Evolutionary conservation across 345 rosid genomes (phyloP), one percentile per base, ranked within the genome.

Genomic region (Alliaria petiolata): DNA sequence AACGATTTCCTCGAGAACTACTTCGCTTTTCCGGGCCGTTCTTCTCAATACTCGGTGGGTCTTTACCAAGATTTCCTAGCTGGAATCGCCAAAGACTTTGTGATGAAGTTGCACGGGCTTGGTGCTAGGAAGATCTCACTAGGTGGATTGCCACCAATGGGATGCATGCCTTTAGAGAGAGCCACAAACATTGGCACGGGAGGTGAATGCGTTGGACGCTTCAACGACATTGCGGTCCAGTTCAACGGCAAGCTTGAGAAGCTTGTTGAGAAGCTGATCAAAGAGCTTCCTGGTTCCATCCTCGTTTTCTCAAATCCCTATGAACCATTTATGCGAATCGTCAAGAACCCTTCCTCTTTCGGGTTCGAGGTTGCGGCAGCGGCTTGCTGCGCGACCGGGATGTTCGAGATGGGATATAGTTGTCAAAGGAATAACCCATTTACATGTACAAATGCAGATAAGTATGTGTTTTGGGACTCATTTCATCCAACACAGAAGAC

Each of bases 361-460:
- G 96, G 96, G 46, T 76, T 89, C 38, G 85, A 85, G 46, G 83
- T 71, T 7, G 74, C 86, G 0, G 58, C 42, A 0, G 54, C 80
- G 28, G 93, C 87, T 20, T 89, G 96, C 12, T 89, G 96, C 17
- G 92, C 91, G 0, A 81, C 89, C 0, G 96, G 96, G 12, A 83
- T 84, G 92, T 89, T 76, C 52, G 96, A 89, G 81, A 85, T 89
- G 96, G 92, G 93, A 0, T 89, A 87, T 62, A 78, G 86, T 19
- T 89, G 96, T 53, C 73, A 71, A 16, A 74, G 81, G 22, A 62
- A 55, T 2, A 73, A 52, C 22, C 76, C 77, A 0, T 84, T 81
- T 38, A 79, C 96, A 33, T 89, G 93, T 80, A 16, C 72, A 0
- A 57, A 87, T 11, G 89, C 96, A 1, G 78, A 80, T 65, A 83